Evolutionary conservation across 345 rosid genomes (phyloP), one percentile per base, ranked within the genome.

Genomic region (Brassica carinata): DNA sequence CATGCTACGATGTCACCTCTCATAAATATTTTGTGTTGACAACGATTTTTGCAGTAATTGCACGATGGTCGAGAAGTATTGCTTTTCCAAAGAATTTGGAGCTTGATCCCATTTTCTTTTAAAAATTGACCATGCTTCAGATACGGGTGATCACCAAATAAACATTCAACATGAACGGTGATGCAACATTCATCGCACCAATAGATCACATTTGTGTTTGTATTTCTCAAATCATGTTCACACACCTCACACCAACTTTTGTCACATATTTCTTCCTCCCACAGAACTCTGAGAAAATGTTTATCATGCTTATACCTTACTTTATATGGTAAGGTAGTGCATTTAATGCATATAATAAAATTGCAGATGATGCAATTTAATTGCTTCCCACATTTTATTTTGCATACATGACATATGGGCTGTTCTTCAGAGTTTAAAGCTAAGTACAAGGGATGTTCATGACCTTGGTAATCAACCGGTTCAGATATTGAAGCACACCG

Each of bases 401-500:
- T 10, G 65, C 65, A 61, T 61, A 61, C 33, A 2, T 9, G 65
- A 26, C 65, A 61, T 61, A 9, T 4, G 7, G n/a, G 65, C 3
- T 26, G 11, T 26, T 23, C 33, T 61, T 61, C 33, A 1, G 15
- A 7, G 15, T 61, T 61, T 26, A 61, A 61, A 5, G 65, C 65
- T 10, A 61, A 5, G 8, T 61, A 61, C 13, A 61, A 61, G 6
- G 64, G 64, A 59, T 59, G 64, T 23, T 59, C 11, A 59, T 59
- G 64, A 59, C 64, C 64, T 23, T 59, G 31, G 27, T 19, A 59
- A 59, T 59, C 64, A 59, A 59, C 6, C 13, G 64, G 64, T 59
- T 59, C 64, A 59, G 64, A 59, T 8, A 59, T 59, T 23, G 64
- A 59, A 19, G 64, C 64, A 59, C 64, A 59, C 30, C 64, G 64